A percentile compares a stretch with the other conserved stretches of the same genome.
Evolutionary conservation across 345 rosid species (phyloP).

Genomic region (Iberis pinnata): DNA sequence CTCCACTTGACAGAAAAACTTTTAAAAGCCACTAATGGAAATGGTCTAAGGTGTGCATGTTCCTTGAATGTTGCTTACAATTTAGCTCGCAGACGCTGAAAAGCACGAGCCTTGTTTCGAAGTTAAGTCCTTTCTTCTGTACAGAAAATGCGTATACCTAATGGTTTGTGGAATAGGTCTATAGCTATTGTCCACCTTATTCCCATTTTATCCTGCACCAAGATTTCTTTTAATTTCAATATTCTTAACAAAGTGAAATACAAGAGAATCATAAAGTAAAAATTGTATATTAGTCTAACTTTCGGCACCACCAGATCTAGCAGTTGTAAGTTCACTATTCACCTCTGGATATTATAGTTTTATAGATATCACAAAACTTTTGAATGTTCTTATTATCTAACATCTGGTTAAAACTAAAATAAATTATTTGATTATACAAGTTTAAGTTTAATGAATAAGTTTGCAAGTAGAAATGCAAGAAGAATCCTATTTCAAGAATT

Average conservation of each 20-base stretch:
- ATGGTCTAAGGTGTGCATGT: no score
- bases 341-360: no score
- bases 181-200: constrained; percentile 97
- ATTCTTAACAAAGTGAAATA: constrained; percentile 3
- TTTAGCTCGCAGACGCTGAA: constrained; percentile 92
- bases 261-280: constrained; percentile 1
- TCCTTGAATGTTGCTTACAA: constrained; percentile 41
- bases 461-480: no score
- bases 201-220: constrained; percentile 87
- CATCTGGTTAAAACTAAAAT: no score
- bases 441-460: no score
- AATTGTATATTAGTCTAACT: constrained; percentile 36
- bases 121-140: constrained; percentile 93
- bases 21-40: no score
- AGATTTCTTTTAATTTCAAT: constrained; percentile 16
- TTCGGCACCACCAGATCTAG: constrained; percentile 99
- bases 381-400: no score
- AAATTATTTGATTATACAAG: no score
- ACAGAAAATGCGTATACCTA: constrained; percentile 93
- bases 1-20: no score
- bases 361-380: no score
- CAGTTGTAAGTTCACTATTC: constrained; percentile 89
- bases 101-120: constrained; percentile 66
- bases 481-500: no score
- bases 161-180: constrained; percentile 88